Evolutionary conservation across 345 rosid genomes (phyloP).

Genomic region (Diplotaxis tenuifolia): DNA sequence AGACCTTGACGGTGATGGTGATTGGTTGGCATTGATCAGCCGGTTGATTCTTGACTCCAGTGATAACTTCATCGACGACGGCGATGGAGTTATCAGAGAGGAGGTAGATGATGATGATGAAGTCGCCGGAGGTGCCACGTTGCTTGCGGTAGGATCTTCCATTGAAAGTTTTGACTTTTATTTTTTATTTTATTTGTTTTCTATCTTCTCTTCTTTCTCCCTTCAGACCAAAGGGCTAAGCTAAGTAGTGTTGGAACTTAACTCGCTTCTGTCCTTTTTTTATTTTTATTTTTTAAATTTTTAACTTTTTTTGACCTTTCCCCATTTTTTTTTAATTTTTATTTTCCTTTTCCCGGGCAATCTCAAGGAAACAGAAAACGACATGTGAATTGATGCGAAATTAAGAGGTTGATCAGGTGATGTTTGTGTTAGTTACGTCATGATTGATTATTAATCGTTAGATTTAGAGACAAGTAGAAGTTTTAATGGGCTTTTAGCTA

Average conservation of each 20-base stretch:
- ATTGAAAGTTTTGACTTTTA: conserved; percentile 31
- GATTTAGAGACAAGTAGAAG: background rate
- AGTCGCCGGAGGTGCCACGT: conserved; percentile 26
- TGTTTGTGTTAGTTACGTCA: background rate
- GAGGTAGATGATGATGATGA: conserved; percentile 37
- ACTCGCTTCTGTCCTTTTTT: conserved; percentile 25
- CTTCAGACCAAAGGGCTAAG: conserved; percentile 15
- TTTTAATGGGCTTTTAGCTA: conserved; percentile 18
- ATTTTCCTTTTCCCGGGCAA: conserved; percentile 40
- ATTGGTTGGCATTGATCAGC: conserved; percentile 65
- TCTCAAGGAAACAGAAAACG: conserved; percentile 39
- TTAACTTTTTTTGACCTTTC: background rate
- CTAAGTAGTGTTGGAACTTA: background rate
- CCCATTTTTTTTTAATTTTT: background rate
- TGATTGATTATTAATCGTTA: conserved; percentile 16
- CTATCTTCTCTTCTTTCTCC: background rate
- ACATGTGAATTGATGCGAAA: conserved; percentile 32
- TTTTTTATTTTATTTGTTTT: background rate
- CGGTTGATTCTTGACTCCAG: conserved; percentile 57
- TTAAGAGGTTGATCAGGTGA: conserved; percentile 22
- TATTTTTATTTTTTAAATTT: background rate
- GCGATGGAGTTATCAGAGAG: conserved; percentile 25
- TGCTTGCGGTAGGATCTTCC: conserved; percentile 41
- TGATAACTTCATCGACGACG: conserved; percentile 38
- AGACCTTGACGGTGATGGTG: conserved; percentile 62